Evolutionary conservation across 1,284 basidiomycete species (phyloP), one percentile per base, ranked within the genome.

Genomic region (Lentinus polychrous): DNA sequence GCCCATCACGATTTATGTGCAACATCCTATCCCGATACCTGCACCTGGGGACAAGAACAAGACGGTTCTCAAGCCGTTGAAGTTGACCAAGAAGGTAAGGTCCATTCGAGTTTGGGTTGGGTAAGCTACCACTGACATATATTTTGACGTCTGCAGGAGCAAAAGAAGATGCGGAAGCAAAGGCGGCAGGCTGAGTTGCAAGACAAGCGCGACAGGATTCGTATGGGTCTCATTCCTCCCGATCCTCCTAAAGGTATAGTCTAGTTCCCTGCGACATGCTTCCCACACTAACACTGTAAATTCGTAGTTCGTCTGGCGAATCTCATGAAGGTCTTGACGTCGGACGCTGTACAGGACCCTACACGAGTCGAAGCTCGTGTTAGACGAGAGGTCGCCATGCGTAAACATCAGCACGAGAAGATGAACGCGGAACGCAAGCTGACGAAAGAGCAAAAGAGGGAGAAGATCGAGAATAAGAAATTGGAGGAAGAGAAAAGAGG

Each of bases 311-410:
- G 94, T 44, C 75, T 99, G 49, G 83, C 90, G 39, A 99, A 99
- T 67, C 71, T 99, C 62, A 98, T 99, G 94, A 94, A 94, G 62
- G 96, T 99, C 11, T 75, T 99, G 35, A 96, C 95, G 0, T 91
- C 91, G 8, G 94, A 98, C 63, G 94, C 94, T 0, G 86, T 98
- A 10, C 90, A 94, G 73, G 96, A 99, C 64, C 92, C 96, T 1
- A 99, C 96, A 1, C 88, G 94, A 55, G 91, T 99, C 11, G 96
- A 99, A 67, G 94, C 94, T 3, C 83, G 90, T 41, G 94, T 99
- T 5, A 76, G 93, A 35, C 77, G 91, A 42, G 95, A 99, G 66
- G 94, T 99, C 31, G 89, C 91, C 0, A 87, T 88, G 69, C 79
- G 96, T 48, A 86, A 86, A 59, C 83, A 93, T 56, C 76, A 73